Evolutionary conservation across 768 basidiomycete genomes (phyloP), one percentile per base, ranked within the genome.

Genomic region (Pleurotus tuoliensis): DNA sequence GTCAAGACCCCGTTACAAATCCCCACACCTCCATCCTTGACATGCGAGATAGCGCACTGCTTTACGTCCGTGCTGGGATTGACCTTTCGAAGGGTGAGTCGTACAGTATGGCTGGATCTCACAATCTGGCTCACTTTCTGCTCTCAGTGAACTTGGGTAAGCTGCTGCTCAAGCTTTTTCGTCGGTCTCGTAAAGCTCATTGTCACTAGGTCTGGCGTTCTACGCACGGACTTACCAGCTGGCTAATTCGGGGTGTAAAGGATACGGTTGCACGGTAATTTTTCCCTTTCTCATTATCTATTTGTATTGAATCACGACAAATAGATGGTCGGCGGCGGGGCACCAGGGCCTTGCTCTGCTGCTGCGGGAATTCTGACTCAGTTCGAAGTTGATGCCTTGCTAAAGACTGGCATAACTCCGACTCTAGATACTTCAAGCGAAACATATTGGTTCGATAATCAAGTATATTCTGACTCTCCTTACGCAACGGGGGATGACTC

Each of bases 11-110:
- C 1, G 62, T 63, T 13, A 58, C 63, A 11, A 63, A 64, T 46
- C 63, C 66, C 4, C 66, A 67, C 16, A 65, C 64, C 11, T 63
- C 62, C 4, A 56, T 62, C 15, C 43, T 56, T 2, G 66, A 67
- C 52, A 67, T 65, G 55, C 43, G 53, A 12, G 59, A 59, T 47
- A 64, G 63, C 34, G 61, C 56, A 6, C 46, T 44, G 24, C 49
- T 67, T 1, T 65, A 65, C 41, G 46, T 52, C 7, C 61, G 61
- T 3, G 61, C 63, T 16, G 63, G 64, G 2, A 64, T 67, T 34
- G 45, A 65, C 34, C 49, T 67, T 16, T 39, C 38, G 8, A 62
- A 58, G 49, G 66, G 65, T 58, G 47, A 60, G 44, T 44, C 25
- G 22, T 18, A 12, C 3, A 4, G 11, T 34, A 11, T 34, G 41